Conservation (phyloP, 345 rosid genomes). For the Alliaria petiolata region DNA sequence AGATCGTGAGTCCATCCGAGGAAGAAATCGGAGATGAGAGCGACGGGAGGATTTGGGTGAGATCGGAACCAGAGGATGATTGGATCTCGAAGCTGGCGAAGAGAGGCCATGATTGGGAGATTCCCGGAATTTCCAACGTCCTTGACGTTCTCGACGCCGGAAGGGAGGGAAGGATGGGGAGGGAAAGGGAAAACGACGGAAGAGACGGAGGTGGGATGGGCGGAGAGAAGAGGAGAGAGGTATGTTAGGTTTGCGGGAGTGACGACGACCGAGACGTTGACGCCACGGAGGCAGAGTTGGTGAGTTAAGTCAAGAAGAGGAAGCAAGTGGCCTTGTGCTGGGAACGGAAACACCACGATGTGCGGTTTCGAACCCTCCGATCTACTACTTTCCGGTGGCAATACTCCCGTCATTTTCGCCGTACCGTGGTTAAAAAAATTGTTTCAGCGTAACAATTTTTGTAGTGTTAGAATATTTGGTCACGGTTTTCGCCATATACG, state of each 20-base stretch:
- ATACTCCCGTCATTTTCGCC: neutral
- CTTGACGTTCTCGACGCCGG: conserved; percentile 59
- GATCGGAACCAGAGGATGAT: conserved; percentile 50
- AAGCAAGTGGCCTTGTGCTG: conserved; percentile 69
- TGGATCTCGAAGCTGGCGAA: conserved; percentile 40
- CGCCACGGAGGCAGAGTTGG: conserved; percentile 37
- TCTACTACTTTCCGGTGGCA: neutral
- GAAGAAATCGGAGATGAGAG: conserved; percentile 74
- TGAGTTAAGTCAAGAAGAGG: conserved; percentile 51
- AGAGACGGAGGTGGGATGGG: conserved; percentile 28
- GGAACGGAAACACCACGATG: conserved; percentile 53
- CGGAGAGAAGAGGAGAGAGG: conserved; percentile 46
- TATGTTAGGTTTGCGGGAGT: conserved; percentile 49
- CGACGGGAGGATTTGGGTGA: conserved; percentile 53
- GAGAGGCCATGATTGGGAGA: conserved; percentile 37
- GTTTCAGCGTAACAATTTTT: too few species aligned
- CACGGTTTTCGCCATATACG: too few species aligned
- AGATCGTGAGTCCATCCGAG: conserved; percentile 71
- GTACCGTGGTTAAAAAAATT: neutral
- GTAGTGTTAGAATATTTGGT: too few species aligned
- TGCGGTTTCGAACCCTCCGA: conserved; percentile 25
- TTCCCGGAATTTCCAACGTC: conserved; percentile 51
- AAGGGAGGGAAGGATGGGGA: conserved; percentile 53
- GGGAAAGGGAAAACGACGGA: conserved; percentile 48
- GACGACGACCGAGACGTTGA: conserved; percentile 42